These are phyloP conservation scores for Xylariaceae sp. DNA, from an alignment of 2,329 filamentous ascomycete species.

Conservation along the genomic window DNA sequence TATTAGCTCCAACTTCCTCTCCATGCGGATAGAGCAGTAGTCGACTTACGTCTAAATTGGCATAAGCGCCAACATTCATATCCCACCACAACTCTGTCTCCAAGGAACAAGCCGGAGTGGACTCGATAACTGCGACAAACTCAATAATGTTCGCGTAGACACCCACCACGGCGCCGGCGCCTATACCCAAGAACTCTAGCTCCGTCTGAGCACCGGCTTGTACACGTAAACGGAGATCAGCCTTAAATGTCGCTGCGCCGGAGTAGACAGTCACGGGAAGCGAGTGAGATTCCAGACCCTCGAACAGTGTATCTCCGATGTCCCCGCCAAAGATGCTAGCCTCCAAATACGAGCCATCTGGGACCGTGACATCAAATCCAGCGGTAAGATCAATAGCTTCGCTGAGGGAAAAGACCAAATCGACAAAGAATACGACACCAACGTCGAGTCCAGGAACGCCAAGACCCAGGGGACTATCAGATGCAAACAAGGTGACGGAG, in stretches of 20 bases:
- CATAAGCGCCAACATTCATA: constrained; percentile 14
- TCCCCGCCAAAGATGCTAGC: constrained; percentile 12
- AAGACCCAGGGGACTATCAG: constrained; percentile 11
- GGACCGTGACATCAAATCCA: constrained; percentile 12
- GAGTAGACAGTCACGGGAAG: constrained; percentile 12
- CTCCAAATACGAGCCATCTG: constrained; percentile 8
- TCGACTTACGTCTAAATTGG: constrained; percentile 11
- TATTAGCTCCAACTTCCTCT: not conserved
- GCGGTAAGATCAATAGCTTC: constrained; percentile 11
- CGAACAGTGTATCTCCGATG: constrained; percentile 13
- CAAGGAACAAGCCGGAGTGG: constrained; percentile 10
- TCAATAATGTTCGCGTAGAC: constrained; percentile 15
- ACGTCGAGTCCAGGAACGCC: constrained; percentile 14
- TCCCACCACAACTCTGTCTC: constrained; percentile 14
- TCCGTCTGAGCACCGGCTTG: constrained; percentile 13
- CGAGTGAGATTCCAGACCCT: constrained; percentile 9
- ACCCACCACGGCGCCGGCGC: constrained; percentile 12
- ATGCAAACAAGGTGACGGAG: constrained; percentile 13
- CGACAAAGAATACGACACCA: constrained; percentile 14
- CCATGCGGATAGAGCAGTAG: not conserved
- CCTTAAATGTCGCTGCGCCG: constrained; percentile 12
- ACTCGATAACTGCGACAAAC: constrained; percentile 12
- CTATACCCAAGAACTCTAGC: constrained; percentile 12
- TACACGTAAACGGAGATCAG: constrained; percentile 13
- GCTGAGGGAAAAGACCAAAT: constrained; percentile 9